Percentiles rank a stretch among this genome's conserved stretches.
Conservation (phyloP, 129 eudicot genomes). For the Arctium lappa region DNA sequence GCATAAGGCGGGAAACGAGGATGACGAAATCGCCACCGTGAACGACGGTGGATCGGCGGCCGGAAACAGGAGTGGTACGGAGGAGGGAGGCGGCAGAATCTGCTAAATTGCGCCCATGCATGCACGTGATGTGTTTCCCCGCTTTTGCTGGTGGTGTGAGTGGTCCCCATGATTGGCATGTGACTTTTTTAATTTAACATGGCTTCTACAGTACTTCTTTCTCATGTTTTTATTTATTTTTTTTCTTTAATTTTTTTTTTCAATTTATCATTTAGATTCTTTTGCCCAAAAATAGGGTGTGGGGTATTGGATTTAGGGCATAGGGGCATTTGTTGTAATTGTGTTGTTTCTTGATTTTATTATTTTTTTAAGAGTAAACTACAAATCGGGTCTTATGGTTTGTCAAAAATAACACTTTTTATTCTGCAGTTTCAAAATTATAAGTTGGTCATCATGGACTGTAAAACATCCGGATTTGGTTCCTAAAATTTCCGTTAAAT, state of each 20-base stretch:
- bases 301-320: conserved; percentile 16
- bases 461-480: no score
- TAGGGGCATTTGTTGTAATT: conserved; percentile 27
- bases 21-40: conserved; percentile 17
- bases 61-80: conserved; percentile 27
- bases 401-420: no score
- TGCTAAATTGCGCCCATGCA: conserved; percentile 52
- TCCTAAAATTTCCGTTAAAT: no score
- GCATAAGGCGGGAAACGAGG: conserved; percentile 34
- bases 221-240: conserved; percentile 7
- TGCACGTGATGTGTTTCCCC: conserved; percentile 72
- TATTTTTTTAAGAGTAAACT: not conserved
- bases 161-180: conserved; percentile 36
- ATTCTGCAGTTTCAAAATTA: no score
- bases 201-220: conserved; percentile 36
- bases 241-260: not conserved
- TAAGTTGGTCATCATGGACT: no score
- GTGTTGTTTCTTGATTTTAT: conserved; percentile 4
- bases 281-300: conserved; percentile 25
- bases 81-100: conserved; percentile 22
- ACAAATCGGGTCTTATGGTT: no score
- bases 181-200: conserved; percentile 37
- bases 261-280: conserved; percentile 15
- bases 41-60: conserved; percentile 26
- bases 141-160: conserved; percentile 28